Conservation (phyloP, 306 rosid genomes). For the Erythrophleum fordii region DNA sequence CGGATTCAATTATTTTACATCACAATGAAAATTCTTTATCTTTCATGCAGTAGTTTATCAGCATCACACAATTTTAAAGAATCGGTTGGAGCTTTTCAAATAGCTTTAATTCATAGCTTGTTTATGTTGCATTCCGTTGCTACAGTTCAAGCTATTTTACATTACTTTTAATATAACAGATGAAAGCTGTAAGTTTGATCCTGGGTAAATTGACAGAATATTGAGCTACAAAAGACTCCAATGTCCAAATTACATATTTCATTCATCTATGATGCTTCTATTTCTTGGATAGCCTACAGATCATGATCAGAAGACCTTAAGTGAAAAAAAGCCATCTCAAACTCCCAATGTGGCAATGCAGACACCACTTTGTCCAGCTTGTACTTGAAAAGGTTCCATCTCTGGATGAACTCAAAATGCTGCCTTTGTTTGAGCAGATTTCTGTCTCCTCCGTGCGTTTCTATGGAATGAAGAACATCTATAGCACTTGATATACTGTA, state of each 20-base stretch:
- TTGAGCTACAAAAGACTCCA: background rate
- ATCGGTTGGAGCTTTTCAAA: background rate
- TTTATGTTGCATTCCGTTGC: background rate
- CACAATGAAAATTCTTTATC: background rate
- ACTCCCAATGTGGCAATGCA: slow-evolving; percentile 78
- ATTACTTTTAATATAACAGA: background rate
- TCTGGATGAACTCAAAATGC: slow-evolving; percentile 66
- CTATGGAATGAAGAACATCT: slow-evolving; percentile 67
- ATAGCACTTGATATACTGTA: slow-evolving; percentile 65
- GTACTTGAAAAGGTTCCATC: slow-evolving; percentile 84
- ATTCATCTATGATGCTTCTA: slow-evolving; percentile 59
- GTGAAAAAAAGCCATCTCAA: slow-evolving; percentile 79
- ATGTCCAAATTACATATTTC: background rate
- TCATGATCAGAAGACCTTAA: slow-evolving; percentile 87
- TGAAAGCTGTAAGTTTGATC: background rate
- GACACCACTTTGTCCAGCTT: slow-evolving; percentile 90
- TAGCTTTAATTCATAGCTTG: background rate
- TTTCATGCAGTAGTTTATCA: background rate
- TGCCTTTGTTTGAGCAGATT: slow-evolving; percentile 71
- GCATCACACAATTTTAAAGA: too few species aligned
- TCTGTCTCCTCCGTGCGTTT: slow-evolving; percentile 78
- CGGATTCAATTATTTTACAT: background rate
- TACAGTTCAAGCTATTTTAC: background rate
- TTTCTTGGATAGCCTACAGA: slow-evolving; percentile 73
- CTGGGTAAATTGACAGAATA: background rate